These are phyloP conservation scores for Phytophthora multivora DNA, from an alignment of 352 stramenopile genomes.

Conservation along the genomic window DNA sequence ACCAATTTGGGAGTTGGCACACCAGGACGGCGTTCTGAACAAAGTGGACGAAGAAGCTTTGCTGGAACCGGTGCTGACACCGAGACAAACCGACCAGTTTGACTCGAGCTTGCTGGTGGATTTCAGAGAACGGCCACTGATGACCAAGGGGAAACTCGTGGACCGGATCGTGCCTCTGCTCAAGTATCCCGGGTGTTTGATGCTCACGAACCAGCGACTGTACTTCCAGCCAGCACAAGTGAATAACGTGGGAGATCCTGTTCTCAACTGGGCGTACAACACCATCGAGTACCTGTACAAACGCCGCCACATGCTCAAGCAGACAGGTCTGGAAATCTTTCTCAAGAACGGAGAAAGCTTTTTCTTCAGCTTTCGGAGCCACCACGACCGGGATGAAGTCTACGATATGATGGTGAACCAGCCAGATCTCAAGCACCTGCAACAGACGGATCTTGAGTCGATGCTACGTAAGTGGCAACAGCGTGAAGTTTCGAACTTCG, in stretches of 20 bases:
- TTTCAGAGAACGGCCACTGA: conserved; percentile 86
- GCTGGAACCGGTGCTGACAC: conserved; percentile 72
- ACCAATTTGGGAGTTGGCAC: conserved; percentile 67
- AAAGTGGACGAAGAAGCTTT: conserved; percentile 85
- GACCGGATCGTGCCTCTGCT: conserved; percentile 91
- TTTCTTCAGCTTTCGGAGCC: conserved; percentile 84
- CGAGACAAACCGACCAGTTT: conserved; percentile 83
- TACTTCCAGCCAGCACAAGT: conserved; percentile 93
- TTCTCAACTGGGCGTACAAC: conserved; percentile 84
- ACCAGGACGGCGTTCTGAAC: conserved; percentile 76
- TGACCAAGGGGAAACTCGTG: conserved; percentile 75
- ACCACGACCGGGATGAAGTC: conserved; percentile 76
- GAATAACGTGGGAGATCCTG: conserved; percentile 92
- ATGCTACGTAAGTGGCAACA: conserved; percentile 88
- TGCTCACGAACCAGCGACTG: conserved; percentile 88
- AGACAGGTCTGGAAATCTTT: conserved; percentile 88
- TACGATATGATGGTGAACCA: conserved; percentile 88
- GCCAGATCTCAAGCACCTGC: conserved; percentile 62
- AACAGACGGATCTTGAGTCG: conserved; percentile 67
- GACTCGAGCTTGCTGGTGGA: conserved; percentile 90
- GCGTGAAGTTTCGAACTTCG: conserved; percentile 94
- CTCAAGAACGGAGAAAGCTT: conserved; percentile 72
- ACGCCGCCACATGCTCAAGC: conserved; percentile 89
- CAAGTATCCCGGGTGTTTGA: conserved; percentile 91
- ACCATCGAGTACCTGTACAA: conserved; percentile 88